Conservation (phyloP, 2,329 filamentous ascomycete species). For the Trichoderma oligosporum region DNA sequence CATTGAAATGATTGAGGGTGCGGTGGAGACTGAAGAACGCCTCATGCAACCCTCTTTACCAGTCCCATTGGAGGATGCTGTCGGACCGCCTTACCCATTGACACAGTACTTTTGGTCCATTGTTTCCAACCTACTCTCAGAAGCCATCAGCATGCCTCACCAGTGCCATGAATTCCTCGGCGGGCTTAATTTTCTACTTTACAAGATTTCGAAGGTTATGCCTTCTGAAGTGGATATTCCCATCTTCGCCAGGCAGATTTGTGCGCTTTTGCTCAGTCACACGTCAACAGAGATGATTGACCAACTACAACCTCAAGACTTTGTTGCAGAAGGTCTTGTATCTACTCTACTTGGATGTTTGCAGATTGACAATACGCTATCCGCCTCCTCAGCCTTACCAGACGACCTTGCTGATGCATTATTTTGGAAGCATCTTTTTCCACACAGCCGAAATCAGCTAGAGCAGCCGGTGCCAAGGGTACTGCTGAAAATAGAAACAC, state of each 20-base stretch:
- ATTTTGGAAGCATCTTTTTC: conserved; percentile 65
- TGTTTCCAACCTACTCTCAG: conserved; percentile 34
- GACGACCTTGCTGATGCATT: conserved; percentile 39
- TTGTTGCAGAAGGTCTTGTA: conserved; percentile 30
- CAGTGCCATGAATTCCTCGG: conserved; percentile 46
- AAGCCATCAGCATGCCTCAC: conserved; percentile 29
- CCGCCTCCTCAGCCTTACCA: conserved; percentile 26
- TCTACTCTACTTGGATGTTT: conserved; percentile 33
- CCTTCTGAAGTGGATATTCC: conserved; percentile 32
- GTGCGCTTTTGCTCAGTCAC: conserved; percentile 38
- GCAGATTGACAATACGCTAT: conserved; percentile 28
- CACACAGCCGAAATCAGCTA: conserved; percentile 40
- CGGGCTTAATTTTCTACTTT: conserved; percentile 40
- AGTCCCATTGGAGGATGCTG: background rate
- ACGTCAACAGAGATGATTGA: conserved; percentile 40
- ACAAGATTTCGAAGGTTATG: conserved; percentile 29
- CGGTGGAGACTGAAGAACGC: conserved; percentile 21
- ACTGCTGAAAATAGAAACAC: conserved; percentile 52
- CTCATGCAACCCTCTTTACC: background rate
- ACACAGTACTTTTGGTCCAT: conserved; percentile 32
- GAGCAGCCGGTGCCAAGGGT: conserved; percentile 36
- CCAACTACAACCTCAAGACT: conserved; percentile 28
- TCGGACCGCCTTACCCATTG: conserved; percentile 17
- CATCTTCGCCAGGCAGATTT: conserved; percentile 29
- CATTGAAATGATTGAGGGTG: conserved; percentile 35